These are phyloP conservation scores for Solanum phureja DNA, from an alignment of 257 asterid genomes.

Conservation along the genomic window DNA sequence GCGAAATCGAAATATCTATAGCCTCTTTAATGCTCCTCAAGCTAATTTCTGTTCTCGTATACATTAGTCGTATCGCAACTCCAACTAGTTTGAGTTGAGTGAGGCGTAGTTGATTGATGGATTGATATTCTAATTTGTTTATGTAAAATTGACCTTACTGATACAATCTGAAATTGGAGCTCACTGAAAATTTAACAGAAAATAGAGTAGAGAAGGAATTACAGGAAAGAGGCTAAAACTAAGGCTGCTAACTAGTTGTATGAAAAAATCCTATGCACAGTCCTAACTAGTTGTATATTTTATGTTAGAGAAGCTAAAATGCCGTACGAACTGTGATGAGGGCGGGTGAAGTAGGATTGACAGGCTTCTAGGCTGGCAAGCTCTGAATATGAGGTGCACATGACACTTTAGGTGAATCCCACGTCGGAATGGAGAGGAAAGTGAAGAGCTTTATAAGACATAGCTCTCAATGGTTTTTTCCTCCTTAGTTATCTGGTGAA, in stretches of 20 bases:
- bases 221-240: not conserved
- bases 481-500: too few species aligned
- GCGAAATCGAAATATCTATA: not conserved
- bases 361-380: not conserved
- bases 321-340: not conserved
- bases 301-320: not conserved
- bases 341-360: not conserved
- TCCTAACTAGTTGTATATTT: not conserved
- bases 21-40: not conserved
- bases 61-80: not conserved
- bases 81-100: not conserved
- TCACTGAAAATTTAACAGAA: not conserved
- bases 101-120: not conserved
- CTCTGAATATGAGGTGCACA: not conserved
- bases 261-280: not conserved
- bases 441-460: not conserved
- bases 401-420: not conserved
- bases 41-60: not conserved
- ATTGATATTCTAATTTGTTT: not conserved
- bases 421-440: not conserved
- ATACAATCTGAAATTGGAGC: not conserved
- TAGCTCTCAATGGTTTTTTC: too few species aligned
- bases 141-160: not conserved
- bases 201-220: not conserved
- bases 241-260: not conserved